Evolutionary conservation across 208 protist species (phyloP), one percentile per base, ranked within the genome.

Genomic region (Acanthamoeba sp.): DNA sequence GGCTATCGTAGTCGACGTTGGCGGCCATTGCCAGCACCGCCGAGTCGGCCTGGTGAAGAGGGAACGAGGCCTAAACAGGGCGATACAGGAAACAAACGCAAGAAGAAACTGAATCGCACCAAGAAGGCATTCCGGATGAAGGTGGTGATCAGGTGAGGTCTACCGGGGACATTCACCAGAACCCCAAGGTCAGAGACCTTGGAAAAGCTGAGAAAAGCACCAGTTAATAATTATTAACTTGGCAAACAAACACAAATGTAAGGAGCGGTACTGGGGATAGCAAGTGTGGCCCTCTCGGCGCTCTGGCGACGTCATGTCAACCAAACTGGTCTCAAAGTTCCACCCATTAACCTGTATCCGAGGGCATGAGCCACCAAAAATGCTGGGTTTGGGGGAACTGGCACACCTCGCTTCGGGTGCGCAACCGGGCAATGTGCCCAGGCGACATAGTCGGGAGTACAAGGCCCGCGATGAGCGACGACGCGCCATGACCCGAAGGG

Each of bases 41-140:
- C 57, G 57, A 66, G 57, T 66, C 57, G n/a, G 57, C 57, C 48
- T 55, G 48, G n/a, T n/a, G n/a, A n/a, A n/a, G n/a, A n/a, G n/a
- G n/a, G n/a, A n/a, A n/a, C n/a, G n/a, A n/a, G n/a, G n/a, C n/a
- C 50, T 55, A 14, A 4, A 50, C 45, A 16, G 4, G 48, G 48
- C 20, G 45, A 48, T 59, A 52, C 48, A 9, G 7, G 0, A 12
- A 16, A 52, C 2, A 52, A 52, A 16, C 1, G 48, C 10, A 52
- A 16, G 18, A 52, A 52, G 48, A 52, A 55, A 55, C 48, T 16
- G 48, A 52, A 16, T 52, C 55, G 55, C 22, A 59, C 57, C 27
- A 66, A 27, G 27, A 18, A 66, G 57, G 57, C 57, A 34, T 66
- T 32, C 24, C 57, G 57, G 57, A 66, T 32, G 57, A 66, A 66